phyloP scores from a whole-genome alignment of 257 asterid species.

The Parsonsia alboflavescens region DNA sequence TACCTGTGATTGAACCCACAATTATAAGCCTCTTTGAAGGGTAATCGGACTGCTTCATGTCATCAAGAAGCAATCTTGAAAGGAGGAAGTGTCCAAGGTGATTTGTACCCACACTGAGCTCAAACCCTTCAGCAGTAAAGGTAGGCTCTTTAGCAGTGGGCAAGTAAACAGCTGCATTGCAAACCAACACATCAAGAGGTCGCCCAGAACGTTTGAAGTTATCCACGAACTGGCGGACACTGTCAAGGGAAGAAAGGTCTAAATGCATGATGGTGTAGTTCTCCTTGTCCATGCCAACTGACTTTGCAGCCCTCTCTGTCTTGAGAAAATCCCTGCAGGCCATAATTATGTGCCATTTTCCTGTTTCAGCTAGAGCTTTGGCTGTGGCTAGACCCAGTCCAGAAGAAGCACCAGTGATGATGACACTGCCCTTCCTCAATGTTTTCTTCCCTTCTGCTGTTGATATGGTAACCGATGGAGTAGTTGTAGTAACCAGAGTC shows the following conservation, averaged over 20 bases:
- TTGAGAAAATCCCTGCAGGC: conserved; percentile 86
- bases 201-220: conserved; percentile 45
- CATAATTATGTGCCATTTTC: conserved; percentile 86
- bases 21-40: conserved; percentile 61
- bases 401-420: conserved; percentile 81
- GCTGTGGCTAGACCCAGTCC: conserved; percentile 88
- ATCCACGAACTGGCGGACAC: conserved; percentile 78
- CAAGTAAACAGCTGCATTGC: conserved; percentile 77
- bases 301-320: conserved; percentile 74
- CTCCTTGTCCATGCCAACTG: conserved; percentile 61
- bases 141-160: conserved; percentile 89
- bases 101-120: conserved; percentile 78
- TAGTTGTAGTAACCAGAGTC: conserved; percentile 45
- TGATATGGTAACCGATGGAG: conserved; percentile 56
- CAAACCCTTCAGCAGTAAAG: conserved; percentile 74
- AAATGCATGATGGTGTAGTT: conserved; percentile 74
- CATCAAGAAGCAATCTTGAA: conserved; percentile 58
- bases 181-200: conserved; percentile 73
- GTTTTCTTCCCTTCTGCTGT: conserved; percentile 58
- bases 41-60: conserved; percentile 56
- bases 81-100: conserved; percentile 83
- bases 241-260: conserved; percentile 80
- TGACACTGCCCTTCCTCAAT: conserved; percentile 53
- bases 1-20: conserved; percentile 92
- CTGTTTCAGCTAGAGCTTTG: conserved; percentile 66